Conservation (phyloP, 139 green algal species). For the Picochlorum costavermella region DNA sequence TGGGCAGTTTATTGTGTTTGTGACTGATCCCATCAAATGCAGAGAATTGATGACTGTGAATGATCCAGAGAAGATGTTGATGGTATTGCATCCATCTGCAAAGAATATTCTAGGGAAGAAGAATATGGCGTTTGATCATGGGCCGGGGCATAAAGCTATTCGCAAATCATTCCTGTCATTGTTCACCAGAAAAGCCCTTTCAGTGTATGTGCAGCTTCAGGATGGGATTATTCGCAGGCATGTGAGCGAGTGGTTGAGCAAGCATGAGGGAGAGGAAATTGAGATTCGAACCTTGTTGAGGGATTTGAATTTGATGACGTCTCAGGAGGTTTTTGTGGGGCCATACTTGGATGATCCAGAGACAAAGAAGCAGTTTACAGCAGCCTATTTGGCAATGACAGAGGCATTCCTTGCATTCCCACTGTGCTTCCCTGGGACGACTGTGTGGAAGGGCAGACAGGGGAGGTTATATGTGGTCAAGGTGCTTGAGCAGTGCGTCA, state of each 20-base stretch:
- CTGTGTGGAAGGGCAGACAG: slow-evolving; percentile 61
- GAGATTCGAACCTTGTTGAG: slow-evolving; percentile 37
- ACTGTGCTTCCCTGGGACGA: slow-evolving; percentile 69
- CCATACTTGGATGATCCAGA: slow-evolving; percentile 68
- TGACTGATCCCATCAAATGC: slow-evolving; percentile 59
- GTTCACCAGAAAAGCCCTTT: slow-evolving; percentile 75
- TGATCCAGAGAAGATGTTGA: slow-evolving; percentile 53
- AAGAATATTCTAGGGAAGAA: slow-evolving; percentile 65
- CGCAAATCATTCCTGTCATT: slow-evolving; percentile 75
- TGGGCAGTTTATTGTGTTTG: slow-evolving; percentile 69
- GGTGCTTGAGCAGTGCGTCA: slow-evolving; percentile 46
- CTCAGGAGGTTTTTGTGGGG: slow-evolving; percentile 74
- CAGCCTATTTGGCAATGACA: slow-evolving; percentile 67
- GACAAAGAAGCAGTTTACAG: slow-evolving; percentile 44
- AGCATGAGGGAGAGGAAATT: slow-evolving; percentile 18
- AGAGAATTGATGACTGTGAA: slow-evolving; percentile 54
- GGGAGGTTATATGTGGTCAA: slow-evolving; percentile 57
- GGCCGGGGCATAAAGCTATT: slow-evolving; percentile 64
- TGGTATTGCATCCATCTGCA: slow-evolving; percentile 68
- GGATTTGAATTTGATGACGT: slow-evolving; percentile 66
- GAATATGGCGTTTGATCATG: slow-evolving; percentile 80
- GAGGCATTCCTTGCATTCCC: slow-evolving; percentile 59
- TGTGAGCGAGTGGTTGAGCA: slow-evolving; percentile 40
- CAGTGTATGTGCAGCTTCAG: slow-evolving; percentile 56
- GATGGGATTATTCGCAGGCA: slow-evolving; percentile 64